Conservation (phyloP, 768 basidiomycete genomes). For the Trametes meyenii region DNA sequence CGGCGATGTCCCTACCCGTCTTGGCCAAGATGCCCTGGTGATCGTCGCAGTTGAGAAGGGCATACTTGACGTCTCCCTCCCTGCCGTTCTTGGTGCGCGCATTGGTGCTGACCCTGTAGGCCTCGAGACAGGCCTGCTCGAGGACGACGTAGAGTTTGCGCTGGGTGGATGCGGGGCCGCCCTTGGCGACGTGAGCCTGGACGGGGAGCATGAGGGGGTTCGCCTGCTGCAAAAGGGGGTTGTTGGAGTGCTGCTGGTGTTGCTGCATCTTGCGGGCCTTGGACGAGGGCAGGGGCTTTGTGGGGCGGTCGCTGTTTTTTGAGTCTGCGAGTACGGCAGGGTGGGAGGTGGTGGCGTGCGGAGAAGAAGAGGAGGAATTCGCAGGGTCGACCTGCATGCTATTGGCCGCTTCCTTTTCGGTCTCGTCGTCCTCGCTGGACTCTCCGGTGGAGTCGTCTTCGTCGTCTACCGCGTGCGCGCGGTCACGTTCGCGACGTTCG, state of each 20-base stretch:
- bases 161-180: conserved; percentile 49
- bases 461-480: conserved; percentile 28
- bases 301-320: conserved; percentile 51
- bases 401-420: conserved; percentile 21
- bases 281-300: conserved; percentile 57
- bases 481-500: conserved; percentile 48
- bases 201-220: conserved; percentile 85
- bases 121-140: conserved; percentile 94
- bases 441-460: conserved; percentile 25
- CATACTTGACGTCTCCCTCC: conserved; percentile 88
- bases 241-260: conserved; percentile 40
- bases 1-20: conserved; percentile 96
- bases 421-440: conserved; percentile 23
- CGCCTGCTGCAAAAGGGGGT: conserved; percentile 50
- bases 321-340: conserved; percentile 28
- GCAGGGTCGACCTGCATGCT: conserved; percentile 28
- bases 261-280: conserved; percentile 57
- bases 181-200: conserved; percentile 73
- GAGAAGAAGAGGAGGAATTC: conserved; percentile 16
- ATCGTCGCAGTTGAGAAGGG: conserved; percentile 96
- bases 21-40: conserved; percentile 99
- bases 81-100: conserved; percentile 53
- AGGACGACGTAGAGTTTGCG: conserved; percentile 87
- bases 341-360: conserved; percentile 17
- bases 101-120: conserved; percentile 79